Evolutionary conservation across 345 rosid genomes (phyloP), one percentile per base, ranked within the genome.

Genomic region (Turritis glabra): DNA sequence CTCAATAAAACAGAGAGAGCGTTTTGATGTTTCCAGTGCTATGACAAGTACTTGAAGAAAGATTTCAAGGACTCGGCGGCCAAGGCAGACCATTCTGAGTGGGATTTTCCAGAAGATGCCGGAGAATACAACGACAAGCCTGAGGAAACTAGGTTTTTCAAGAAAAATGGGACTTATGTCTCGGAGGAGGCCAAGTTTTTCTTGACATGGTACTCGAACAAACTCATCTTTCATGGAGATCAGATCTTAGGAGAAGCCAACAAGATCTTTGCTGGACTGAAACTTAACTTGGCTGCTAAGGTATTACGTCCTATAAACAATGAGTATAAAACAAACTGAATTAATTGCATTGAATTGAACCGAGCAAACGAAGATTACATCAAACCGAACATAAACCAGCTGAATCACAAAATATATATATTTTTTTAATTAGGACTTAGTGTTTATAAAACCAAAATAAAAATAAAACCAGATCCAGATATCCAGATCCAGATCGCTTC

Each of bases 181-280:
- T 75, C 83, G 4, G 87, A 87, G 64, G 53, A 82, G 60, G 96
- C 94, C 47, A 80, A 77, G 67, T 88, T 88, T 74, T 92, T 90
- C 85, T 70, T 90, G 81, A 84, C 84, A 52, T 87, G 91, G 94
- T 88, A 90, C 71, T 90, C 90, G 15, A 84, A 77, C 82, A 90
- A 84, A 79, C 80, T 90, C 46, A 67, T 88, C 53, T 69, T 40
- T 68, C 96, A 90, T 60, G 98, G 94, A 17, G 96, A 88, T 74
- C 83, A 86, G 79, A 86, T 90, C 69, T 69, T 90, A 25, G 92
- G 83, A 0, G 96, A 87, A 80, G 96, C 94, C 73, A 92, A 90
- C 66, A 75, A 79, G 75, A 82, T 82, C 53, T 88, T 92, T 48
- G 51, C 80, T 26, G 94, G 94, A 22, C 85, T 85, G 62, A 85